Conservation (phyloP, 2,329 filamentous ascomycete species). For the Rhytidhysteron rufulum region DNA sequence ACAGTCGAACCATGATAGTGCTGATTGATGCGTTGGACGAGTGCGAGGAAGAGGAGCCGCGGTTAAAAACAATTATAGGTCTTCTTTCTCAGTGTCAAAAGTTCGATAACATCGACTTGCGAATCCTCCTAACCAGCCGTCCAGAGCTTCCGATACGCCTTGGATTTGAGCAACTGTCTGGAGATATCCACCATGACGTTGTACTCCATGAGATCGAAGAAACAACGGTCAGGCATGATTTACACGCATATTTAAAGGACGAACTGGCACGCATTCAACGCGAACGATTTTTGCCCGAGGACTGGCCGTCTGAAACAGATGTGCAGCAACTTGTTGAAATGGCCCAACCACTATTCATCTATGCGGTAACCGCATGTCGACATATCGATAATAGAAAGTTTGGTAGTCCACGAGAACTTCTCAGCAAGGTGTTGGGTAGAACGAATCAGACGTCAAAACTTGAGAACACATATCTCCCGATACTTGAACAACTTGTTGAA, state of each 20-base stretch:
- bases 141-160: constrained; percentile 1
- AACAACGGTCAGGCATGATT: constrained; percentile 2
- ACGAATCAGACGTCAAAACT: not conserved
- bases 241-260: constrained; percentile 1
- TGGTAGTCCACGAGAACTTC: constrained; percentile 3
- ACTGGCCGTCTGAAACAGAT: constrained; percentile 8
- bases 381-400: constrained; percentile 2
- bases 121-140: constrained; percentile 2
- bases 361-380: constrained; percentile 3
- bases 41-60: constrained; percentile 3
- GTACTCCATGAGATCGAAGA: not conserved
- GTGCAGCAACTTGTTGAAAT: not conserved
- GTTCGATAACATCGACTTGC: constrained; percentile 1
- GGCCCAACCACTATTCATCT: constrained; percentile 1
- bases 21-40: constrained; percentile 8
- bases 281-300: not conserved
- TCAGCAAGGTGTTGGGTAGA: not conserved
- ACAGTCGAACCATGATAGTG: not conserved
- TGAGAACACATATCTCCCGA: constrained; percentile 5
- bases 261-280: not conserved
- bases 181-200: not conserved
- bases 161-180: constrained; percentile 1
- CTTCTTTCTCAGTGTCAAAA: constrained; percentile 1
- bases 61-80: constrained; percentile 2
- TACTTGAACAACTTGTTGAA: constrained; percentile 1